Conservation (phyloP, 2,329 filamentous ascomycete genomes). For the Neocucurbitaria cava region DNA sequence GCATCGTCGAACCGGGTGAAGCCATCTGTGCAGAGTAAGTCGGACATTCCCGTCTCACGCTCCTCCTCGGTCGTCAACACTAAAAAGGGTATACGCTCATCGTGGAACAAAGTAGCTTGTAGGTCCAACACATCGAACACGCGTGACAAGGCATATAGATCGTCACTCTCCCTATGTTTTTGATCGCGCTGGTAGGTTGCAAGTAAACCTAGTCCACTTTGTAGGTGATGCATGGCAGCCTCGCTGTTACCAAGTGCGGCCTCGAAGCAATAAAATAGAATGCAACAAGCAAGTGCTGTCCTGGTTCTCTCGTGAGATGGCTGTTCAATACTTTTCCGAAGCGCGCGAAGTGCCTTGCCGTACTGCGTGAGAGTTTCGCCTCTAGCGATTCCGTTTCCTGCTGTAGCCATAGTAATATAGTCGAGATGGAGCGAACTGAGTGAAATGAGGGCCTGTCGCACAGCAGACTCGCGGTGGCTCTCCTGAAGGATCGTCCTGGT, state of each 20-base stretch:
- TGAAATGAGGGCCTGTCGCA: constrained; percentile 5
- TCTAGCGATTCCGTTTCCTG: neutral
- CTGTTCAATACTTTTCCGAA: constrained; percentile 1
- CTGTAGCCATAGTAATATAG: neutral
- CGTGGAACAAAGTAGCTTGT: constrained; percentile 6
- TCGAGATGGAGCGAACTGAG: constrained; percentile 9
- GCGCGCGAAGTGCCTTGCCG: constrained; percentile 6
- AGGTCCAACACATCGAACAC: constrained; percentile 8
- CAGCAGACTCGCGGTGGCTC: constrained; percentile 4
- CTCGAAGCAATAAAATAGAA: constrained; percentile 12
- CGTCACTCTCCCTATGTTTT: neutral
- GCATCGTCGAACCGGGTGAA: constrained; percentile 4
- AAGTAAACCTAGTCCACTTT: constrained; percentile 3
- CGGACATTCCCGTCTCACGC: neutral
- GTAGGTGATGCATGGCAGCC: constrained; percentile 6
- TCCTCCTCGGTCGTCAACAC: neutral
- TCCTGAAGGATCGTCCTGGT: constrained; percentile 7
- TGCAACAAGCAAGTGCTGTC: constrained; percentile 4
- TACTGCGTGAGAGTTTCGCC: constrained; percentile 2
- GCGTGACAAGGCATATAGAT: neutral
- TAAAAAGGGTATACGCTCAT: neutral
- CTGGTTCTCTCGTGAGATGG: neutral
- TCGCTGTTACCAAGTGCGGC: constrained; percentile 1
- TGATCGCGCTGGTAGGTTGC: neutral
- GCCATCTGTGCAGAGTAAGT: neutral